Conservation (phyloP, 345 rosid species). For the Brassica cretica region DNA sequence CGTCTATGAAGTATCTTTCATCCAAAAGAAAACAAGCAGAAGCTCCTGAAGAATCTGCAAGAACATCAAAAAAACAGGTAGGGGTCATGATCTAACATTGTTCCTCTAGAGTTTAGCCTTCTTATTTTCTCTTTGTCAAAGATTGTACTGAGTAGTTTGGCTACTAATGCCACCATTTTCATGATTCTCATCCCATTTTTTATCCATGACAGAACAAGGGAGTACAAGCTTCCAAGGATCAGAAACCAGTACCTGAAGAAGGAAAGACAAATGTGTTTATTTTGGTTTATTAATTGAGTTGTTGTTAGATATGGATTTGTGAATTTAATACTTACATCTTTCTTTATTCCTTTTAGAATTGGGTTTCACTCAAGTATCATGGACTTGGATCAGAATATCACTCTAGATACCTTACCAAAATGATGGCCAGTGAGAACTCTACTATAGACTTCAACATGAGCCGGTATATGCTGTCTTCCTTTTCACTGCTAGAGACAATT, state of each 20-base stretch:
- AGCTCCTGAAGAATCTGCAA: slow-evolving; percentile 41
- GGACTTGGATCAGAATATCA: slow-evolving; percentile 64
- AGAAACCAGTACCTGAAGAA: slow-evolving; percentile 51
- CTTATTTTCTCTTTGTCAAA: slow-evolving; percentile 11
- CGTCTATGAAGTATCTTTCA: slow-evolving; percentile 55
- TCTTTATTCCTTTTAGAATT: slow-evolving; percentile 47
- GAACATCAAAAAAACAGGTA: slow-evolving; percentile 69
- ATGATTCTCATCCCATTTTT: slow-evolving; percentile 14
- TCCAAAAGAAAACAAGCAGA: slow-evolving; percentile 43
- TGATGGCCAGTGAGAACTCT: slow-evolving; percentile 56
- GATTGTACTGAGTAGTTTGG: background rate
- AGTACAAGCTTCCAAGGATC: slow-evolving; percentile 43
- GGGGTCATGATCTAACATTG: slow-evolving; percentile 5
- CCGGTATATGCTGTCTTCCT: slow-evolving; percentile 48
- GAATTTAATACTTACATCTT: slow-evolving; percentile 17
- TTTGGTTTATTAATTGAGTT: background rate
- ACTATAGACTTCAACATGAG: slow-evolving; percentile 67
- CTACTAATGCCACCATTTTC: background rate
- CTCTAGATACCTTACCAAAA: slow-evolving; percentile 54
- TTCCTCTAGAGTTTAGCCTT: background rate
- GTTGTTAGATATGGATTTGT: slow-evolving; percentile 19
- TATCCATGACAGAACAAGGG: slow-evolving; percentile 51
- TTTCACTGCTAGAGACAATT: slow-evolving; percentile 3
- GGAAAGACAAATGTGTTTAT: slow-evolving; percentile 34
- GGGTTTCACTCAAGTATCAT: slow-evolving; percentile 78